Conservation (phyloP, 768 basidiomycete species). For the Mycena rebaudengoi region DNA sequence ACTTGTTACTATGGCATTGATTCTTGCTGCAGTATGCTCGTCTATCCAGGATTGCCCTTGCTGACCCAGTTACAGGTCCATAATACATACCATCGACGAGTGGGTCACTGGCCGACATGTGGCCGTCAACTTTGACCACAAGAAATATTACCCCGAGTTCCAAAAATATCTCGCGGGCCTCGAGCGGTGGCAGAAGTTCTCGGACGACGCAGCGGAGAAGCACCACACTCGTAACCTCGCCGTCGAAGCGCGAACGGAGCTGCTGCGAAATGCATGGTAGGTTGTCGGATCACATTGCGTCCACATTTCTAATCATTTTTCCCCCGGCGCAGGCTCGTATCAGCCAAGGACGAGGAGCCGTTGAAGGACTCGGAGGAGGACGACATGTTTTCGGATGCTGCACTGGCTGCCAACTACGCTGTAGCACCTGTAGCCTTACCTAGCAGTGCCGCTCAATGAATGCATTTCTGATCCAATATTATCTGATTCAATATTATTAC, state of each 20-base stretch:
- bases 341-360: too few relatives aligned
- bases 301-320: too few relatives aligned
- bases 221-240: neutral
- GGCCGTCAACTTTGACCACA: neutral
- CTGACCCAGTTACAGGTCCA: neutral
- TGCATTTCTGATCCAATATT: too few relatives aligned
- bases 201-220: neutral
- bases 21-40: neutral
- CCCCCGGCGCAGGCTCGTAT: too few relatives aligned
- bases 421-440: too few relatives aligned
- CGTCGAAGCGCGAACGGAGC: neutral
- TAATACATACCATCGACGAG: neutral
- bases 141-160: neutral
- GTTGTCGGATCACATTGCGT: too few relatives aligned
- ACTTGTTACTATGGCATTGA: neutral
- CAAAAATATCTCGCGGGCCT: neutral
- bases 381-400: too few relatives aligned
- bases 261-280: neutral
- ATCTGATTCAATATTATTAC: too few relatives aligned
- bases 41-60: neutral
- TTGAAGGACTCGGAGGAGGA: too few relatives aligned
- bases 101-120: constrained; percentile 2
- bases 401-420: too few relatives aligned
- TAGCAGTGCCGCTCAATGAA: too few relatives aligned
- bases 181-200: neutral